phyloP scores from a whole-genome alignment of 257 asterid genomes.

The Nemophila menziesii region DNA sequence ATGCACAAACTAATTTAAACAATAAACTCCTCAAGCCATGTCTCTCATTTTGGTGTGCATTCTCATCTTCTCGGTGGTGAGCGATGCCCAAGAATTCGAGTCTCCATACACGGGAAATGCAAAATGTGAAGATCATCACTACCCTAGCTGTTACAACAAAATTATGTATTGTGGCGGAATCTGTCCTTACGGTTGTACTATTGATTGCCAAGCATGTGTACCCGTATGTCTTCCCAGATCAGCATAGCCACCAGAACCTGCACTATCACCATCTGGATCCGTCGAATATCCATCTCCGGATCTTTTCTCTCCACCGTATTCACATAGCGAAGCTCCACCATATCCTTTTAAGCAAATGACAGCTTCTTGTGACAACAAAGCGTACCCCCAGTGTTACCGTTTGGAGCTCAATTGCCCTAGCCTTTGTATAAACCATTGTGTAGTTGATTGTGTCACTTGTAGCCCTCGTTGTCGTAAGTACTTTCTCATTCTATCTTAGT shows the following conservation, averaged over 20 bases:
- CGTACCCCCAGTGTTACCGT: slow-evolving; percentile 11
- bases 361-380: slow-evolving; percentile 15
- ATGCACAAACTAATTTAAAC: background rate
- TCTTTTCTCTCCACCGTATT: slow-evolving; percentile 13
- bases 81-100: slow-evolving; percentile 24
- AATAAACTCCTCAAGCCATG: slow-evolving; percentile 17
- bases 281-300: slow-evolving; percentile 15
- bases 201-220: slow-evolving; percentile 21
- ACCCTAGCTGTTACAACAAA: slow-evolving; percentile 19
- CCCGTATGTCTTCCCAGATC: slow-evolving; percentile 7
- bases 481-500: too few relatives aligned
- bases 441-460: slow-evolving; percentile 52
- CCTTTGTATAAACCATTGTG: slow-evolving; percentile 39
- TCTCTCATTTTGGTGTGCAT: slow-evolving; percentile 24
- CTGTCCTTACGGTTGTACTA: slow-evolving; percentile 17
- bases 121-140: slow-evolving; percentile 35
- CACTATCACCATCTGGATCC: slow-evolving; percentile 9
- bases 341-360: slow-evolving; percentile 19
- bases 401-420: slow-evolving; percentile 37
- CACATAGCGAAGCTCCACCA: slow-evolving; percentile 18
- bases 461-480: too few relatives aligned
- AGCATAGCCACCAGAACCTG: slow-evolving; percentile 21
- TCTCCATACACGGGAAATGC: slow-evolving; percentile 34
- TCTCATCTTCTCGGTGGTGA: slow-evolving; percentile 18
- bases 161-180: slow-evolving; percentile 21